phyloP scores from a whole-genome alignment of 345 rosid species.

The Triadica sebifera region DNA sequence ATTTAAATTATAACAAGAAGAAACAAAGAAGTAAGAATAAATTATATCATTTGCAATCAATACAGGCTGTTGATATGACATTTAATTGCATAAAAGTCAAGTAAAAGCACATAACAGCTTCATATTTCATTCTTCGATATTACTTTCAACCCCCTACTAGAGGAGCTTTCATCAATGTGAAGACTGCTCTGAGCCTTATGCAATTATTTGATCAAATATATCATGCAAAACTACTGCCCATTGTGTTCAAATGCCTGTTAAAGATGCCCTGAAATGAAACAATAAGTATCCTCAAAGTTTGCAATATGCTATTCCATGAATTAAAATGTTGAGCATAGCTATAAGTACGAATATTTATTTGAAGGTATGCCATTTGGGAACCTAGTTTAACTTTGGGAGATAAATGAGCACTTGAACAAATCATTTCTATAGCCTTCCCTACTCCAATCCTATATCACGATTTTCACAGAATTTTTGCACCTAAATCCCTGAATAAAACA shows the following conservation, averaged over 20 bases:
- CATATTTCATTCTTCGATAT: not conserved
- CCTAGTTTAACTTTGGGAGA: not conserved
- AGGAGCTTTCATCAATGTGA: not conserved
- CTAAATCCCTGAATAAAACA: not conserved
- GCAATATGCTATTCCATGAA: not conserved
- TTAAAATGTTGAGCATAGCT: not conserved
- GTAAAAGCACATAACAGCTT: not conserved
- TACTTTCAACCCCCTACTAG: not conserved
- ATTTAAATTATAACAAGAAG: not conserved
- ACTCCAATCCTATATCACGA: not conserved
- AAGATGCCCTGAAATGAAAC: too few relatives aligned
- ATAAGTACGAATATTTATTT: not conserved
- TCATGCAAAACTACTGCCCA: too few relatives aligned
- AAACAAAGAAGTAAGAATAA: not conserved
- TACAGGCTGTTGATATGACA: not conserved
- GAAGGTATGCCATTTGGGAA: not conserved
- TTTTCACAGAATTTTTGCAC: not conserved
- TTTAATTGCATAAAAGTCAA: not conserved
- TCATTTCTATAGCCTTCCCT: not conserved
- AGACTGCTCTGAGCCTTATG: slow-evolving; percentile 1
- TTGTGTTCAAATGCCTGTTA: not conserved
- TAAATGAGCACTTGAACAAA: not conserved
- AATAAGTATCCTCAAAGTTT: not conserved
- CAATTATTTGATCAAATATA: not conserved
- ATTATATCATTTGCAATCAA: not conserved